Evolutionary conservation across 768 basidiomycete genomes (phyloP).

Genomic region (Tylopilus vinaceipallidus): DNA sequence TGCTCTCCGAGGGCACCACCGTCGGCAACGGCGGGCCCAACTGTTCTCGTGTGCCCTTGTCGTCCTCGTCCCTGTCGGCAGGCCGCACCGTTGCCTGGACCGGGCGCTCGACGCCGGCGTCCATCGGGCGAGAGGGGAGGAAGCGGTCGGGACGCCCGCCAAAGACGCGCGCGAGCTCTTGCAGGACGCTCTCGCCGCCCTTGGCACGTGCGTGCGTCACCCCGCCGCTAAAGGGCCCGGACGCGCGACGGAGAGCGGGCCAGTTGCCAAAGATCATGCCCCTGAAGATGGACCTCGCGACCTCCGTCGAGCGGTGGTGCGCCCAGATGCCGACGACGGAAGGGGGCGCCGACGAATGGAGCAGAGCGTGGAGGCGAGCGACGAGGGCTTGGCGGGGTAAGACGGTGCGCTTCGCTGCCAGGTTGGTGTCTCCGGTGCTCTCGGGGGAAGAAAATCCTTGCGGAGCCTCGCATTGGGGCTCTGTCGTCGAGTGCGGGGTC

Average conservation of each 20-base stretch:
- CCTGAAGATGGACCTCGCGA: constrained; percentile 51
- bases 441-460: neutral
- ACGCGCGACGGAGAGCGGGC: constrained; percentile 37
- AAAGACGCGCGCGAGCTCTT: constrained; percentile 22
- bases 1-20: constrained; percentile 47
- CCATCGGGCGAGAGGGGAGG: constrained; percentile 3
- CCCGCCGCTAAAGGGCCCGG: constrained; percentile 38
- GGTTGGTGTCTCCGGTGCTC: neutral
- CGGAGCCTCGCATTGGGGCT: too few relatives aligned
- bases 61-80: neutral
- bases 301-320: constrained; percentile 43
- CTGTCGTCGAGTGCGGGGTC: neutral
- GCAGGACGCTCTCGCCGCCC: constrained; percentile 15
- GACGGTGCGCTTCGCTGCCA: too few relatives aligned
- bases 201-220: constrained; percentile 16
- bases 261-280: constrained; percentile 58
- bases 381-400: constrained; percentile 11
- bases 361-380: constrained; percentile 9
- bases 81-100: neutral
- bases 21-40: constrained; percentile 26
- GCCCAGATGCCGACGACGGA: constrained; percentile 45
- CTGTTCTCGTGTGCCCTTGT: too few relatives aligned
- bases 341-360: constrained; percentile 24
- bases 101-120: constrained; percentile 6
- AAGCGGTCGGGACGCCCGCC: constrained; percentile 9